phyloP scores from a whole-genome alignment of 306 rosid genomes.

The Arachis stenosperma region DNA sequence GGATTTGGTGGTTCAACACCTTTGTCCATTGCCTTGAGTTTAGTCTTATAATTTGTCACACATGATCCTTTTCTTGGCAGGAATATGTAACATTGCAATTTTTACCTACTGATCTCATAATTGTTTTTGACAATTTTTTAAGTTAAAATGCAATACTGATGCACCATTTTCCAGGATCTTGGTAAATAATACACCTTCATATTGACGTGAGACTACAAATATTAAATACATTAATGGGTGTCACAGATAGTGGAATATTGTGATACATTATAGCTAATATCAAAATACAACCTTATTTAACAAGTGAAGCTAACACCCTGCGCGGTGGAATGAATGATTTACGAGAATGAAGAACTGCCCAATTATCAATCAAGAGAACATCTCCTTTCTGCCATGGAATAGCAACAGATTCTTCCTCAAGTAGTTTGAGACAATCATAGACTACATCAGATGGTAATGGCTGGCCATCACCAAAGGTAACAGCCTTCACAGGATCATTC shows the following conservation, averaged over 20 bases:
- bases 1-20: constrained; percentile 5
- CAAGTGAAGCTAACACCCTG: constrained; percentile 46
- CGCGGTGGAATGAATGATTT: constrained; percentile 74
- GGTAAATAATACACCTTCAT: constrained; percentile 5
- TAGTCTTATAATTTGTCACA: too few species aligned
- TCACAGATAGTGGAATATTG: background rate
- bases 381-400: constrained; percentile 67
- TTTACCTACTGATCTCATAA: too few species aligned
- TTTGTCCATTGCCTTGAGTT: background rate
- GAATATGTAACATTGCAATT: too few species aligned
- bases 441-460: constrained; percentile 67
- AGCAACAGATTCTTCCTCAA: constrained; percentile 75
- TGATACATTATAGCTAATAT: constrained; percentile 6
- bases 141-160: too few species aligned
- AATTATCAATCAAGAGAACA: constrained; percentile 74
- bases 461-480: constrained; percentile 77
- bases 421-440: constrained; percentile 57
- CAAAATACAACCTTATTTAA: constrained; percentile 37
- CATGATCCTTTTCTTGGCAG: too few species aligned
- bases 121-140: too few species aligned
- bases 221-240: background rate
- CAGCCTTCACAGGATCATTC: constrained; percentile 76
- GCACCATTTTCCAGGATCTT: background rate
- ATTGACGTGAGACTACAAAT: constrained; percentile 2
- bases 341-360: constrained; percentile 83